Evolutionary conservation across 2,329 filamentous ascomycete genomes (phyloP), one percentile per base, ranked within the genome.

Genomic region (Fusarium duplospermum): DNA sequence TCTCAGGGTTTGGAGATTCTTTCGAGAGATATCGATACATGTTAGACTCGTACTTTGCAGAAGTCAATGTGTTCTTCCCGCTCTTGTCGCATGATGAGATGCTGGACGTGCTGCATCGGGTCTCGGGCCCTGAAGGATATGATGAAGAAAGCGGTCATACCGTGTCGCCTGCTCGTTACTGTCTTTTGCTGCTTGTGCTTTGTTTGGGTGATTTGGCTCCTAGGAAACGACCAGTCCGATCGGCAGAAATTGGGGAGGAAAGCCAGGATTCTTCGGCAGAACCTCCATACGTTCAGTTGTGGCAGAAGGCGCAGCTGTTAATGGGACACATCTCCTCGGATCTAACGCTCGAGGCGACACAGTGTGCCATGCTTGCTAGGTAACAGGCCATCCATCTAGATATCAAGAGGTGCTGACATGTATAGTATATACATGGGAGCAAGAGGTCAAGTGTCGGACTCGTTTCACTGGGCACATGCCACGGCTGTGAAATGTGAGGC

Each of bases 331-430:
- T 76, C 0, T 74, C 76, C 0, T 70, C 74, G 0, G 72, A 78
- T 3, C 63, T 73, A 27, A 76, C 77, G 1, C 13, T 81, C 1
- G 64, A 67, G 14, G 64, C 79, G 24, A 75, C 78, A 0, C 79
- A 81, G 35, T 78, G 78, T 54, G 71, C 69, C 5, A 80, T 80
- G 77, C 65, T 80, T 11, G 76, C 78, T n/a, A 78, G 79, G 79
- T 80, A 31, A 33, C 74, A 60, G 14, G n/a, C 29, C 5, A 22
- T 45, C 13, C 52, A 35, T 38, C 27, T 50, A 29, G 14, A 13
- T 50, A 35, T 54, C 3, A 1, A 0, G 3, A 5, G 6, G 13
- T 3, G 6, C 47, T 58, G 4, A 71, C n/a, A 5, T 22, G 4
- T 24, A 8, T 4, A 80, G 79, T 42, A 54, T 81, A 14, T 80